Evolutionary conservation across 2,329 filamentous ascomycete species (phyloP), one percentile per base, ranked within the genome.

Genomic region (Colletotrichum magnum): DNA sequence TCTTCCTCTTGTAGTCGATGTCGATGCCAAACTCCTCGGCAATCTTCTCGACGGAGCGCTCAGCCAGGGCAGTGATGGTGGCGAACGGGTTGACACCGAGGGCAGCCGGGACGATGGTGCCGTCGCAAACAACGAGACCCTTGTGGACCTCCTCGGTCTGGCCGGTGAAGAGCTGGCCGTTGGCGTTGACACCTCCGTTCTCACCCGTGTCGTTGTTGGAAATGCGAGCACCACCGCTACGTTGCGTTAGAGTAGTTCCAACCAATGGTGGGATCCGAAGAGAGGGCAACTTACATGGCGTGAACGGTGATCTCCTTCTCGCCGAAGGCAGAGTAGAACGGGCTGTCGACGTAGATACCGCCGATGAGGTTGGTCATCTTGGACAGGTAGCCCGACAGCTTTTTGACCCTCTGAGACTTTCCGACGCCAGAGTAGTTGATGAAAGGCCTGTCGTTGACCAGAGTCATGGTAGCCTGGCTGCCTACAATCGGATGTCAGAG

Each of bases 21-120:
- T 68, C 64, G 9, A 89, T 79, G 0, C 73, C 73, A 6, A 81
- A 73, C 7, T 80, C 78, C 51, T 78, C 69, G 1, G 84, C 82
- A 54, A 86, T 86, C 6, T 83, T 75, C 58, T 88, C 86, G 4
- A 92, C 84, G 0, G 87, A 87, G 13, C 91, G 83, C 77, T 93
- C 91, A 0, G 91, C 90, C 24, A 93, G 83, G 2, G 91, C 90
- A 0, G 90, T 87, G 71, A 93, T 93, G 1, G 90, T 93, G 1
- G 90, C 91, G 59, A 92, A 86, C 0, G 91, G 90, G 73, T 93
- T 93, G 2, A 89, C 88, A 9, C 90, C 86, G 2, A 93, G 80
- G 0, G 90, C 86, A 4, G 86, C 85, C 0, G 91, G 90, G 15
- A 93, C 85, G 1, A 89, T 79, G 3, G 90, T 83, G 12, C 81